These are phyloP conservation scores for Lyophyllum atratum DNA, from an alignment of 768 basidiomycete species.

Conservation along the genomic window DNA sequence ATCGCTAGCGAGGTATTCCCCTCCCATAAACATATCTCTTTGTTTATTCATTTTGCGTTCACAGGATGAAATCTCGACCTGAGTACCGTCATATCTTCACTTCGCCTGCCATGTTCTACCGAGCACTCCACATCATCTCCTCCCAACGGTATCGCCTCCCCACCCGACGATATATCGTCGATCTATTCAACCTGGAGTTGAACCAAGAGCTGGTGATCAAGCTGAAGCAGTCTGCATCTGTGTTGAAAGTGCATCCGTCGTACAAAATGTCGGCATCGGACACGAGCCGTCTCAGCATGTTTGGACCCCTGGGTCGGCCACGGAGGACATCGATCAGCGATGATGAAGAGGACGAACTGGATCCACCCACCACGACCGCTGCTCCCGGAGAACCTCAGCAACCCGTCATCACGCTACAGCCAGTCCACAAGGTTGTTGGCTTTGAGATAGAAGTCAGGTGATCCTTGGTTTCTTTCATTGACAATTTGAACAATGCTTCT, in stretches of 20 bases:
- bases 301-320: constrained; percentile 53
- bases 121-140: constrained; percentile 86
- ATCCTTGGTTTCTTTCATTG: neutral
- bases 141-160: constrained; percentile 89
- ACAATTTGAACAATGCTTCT: constrained; percentile 1
- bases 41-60: constrained; percentile 1
- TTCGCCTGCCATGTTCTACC: constrained; percentile 78
- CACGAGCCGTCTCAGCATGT: constrained; percentile 60
- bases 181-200: constrained; percentile 86
- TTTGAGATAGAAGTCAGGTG: constrained; percentile 36
- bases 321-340: constrained; percentile 60
- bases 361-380: constrained; percentile 41
- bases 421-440: constrained; percentile 60
- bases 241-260: constrained; percentile 48
- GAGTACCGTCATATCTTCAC: constrained; percentile 77
- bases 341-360: constrained; percentile 57
- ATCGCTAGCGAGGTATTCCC: constrained; percentile 72
- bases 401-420: constrained; percentile 60
- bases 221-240: constrained; percentile 52
- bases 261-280: constrained; percentile 42
- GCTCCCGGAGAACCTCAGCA: constrained; percentile 32
- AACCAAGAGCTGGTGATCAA: constrained; percentile 59
- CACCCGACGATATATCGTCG: constrained; percentile 89
- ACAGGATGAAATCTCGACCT: constrained; percentile 74
- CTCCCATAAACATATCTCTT: neutral